phyloP scores from a whole-genome alignment of 257 asterid genomes.

The Forsythia viridissima region DNA sequence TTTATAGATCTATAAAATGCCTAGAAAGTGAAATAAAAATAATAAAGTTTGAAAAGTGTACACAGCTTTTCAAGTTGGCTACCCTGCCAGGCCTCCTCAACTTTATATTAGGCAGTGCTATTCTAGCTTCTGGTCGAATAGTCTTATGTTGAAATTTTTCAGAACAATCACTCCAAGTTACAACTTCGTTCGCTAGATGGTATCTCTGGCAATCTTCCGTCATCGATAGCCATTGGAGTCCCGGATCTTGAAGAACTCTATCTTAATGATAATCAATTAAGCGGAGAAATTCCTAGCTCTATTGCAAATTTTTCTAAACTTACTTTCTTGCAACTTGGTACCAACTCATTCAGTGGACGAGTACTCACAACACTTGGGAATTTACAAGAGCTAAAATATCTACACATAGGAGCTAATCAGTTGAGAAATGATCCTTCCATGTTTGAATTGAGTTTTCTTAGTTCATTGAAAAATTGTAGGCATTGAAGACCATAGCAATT shows the following conservation, averaged over 20 bases:
- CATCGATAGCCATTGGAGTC: conserved; percentile 2
- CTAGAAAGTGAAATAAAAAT: no score
- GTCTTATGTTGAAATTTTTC: no score
- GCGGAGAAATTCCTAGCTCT: conserved; percentile 26
- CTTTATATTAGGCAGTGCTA: no score
- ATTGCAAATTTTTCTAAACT: conserved; percentile 27
- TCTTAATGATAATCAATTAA: conserved; percentile 1
- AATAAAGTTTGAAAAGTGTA: no score
- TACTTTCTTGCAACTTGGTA: not conserved
- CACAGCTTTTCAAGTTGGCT: no score
- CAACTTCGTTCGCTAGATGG: not conserved
- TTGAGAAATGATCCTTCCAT: conserved; percentile 18
- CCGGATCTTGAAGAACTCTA: conserved; percentile 18
- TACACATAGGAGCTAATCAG: not conserved
- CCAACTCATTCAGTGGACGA: conserved; percentile 21
- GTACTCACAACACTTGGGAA: conserved; percentile 22
- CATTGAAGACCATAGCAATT: not conserved
- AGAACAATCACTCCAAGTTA: conserved; percentile 20
- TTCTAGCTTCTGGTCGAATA: no score
- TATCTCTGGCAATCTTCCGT: conserved; percentile 23
- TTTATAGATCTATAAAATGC: no score
- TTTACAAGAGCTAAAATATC: conserved; percentile 4
- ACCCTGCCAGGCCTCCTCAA: no score
- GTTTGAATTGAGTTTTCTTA: conserved; percentile 17
- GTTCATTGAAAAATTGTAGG: conserved; percentile 17